phyloP scores from a whole-genome alignment of 108 stramenopile genomes.

The Cyclotella cryptica region DNA sequence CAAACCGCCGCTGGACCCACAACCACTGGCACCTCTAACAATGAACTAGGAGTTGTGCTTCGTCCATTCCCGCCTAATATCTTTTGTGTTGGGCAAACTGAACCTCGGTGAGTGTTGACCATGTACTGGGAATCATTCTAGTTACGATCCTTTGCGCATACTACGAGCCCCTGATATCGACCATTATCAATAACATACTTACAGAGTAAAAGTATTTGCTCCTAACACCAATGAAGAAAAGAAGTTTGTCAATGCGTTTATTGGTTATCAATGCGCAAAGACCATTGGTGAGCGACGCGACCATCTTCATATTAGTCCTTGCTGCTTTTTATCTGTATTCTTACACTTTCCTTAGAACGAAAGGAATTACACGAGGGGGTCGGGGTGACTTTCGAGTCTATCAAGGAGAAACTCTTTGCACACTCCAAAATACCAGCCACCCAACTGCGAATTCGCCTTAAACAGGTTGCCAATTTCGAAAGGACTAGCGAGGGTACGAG shows the following conservation, averaged over 20 bases:
- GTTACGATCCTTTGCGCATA: too few relatives aligned
- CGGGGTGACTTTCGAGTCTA: conserved; percentile 76
- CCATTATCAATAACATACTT: too few relatives aligned
- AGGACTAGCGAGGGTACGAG: conserved; percentile 50
- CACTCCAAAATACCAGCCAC: conserved; percentile 57
- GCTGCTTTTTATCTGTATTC: not conserved
- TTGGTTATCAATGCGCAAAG: conserved; percentile 63
- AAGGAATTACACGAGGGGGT: conserved; percentile 55
- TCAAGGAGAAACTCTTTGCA: conserved; percentile 71
- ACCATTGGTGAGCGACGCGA: not conserved
- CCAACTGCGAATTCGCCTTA: conserved; percentile 73
- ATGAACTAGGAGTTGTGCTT: conserved; percentile 73
- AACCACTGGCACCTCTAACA: conserved; percentile 15
- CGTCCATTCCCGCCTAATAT: conserved; percentile 78
- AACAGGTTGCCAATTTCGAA: conserved; percentile 84
- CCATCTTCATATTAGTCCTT: not conserved
- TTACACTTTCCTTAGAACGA: conserved; percentile 60
- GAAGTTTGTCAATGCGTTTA: conserved; percentile 80
- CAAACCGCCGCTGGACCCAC: not conserved
- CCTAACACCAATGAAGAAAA: conserved; percentile 84
- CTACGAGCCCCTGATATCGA: too few relatives aligned
- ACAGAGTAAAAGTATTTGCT: conserved; percentile 68
- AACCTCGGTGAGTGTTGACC: conserved; percentile 55
- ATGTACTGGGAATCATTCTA: not conserved
- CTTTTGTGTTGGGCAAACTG: conserved; percentile 84